phyloP scores from a whole-genome alignment of 208 protist genomes.

The Blechomonas ayalai region DNA sequence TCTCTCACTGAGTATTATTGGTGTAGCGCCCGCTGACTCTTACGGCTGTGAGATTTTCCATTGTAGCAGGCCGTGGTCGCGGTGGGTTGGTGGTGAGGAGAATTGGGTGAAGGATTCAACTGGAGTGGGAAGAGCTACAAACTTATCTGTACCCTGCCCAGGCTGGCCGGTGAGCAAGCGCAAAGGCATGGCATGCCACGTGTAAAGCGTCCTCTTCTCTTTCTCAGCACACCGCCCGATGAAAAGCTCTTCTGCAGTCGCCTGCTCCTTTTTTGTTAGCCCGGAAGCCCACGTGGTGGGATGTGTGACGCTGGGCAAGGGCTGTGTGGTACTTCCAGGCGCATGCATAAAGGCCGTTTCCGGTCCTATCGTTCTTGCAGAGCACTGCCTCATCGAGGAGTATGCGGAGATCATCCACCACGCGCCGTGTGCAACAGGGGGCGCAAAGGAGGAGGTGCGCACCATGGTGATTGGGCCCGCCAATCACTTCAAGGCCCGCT shows the following conservation, averaged over 20 bases:
- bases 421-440: neutral
- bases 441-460: neutral
- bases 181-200: no score
- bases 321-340: constrained; percentile 42
- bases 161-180: neutral
- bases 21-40: no score
- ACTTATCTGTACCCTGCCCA: neutral
- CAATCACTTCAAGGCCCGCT: constrained; percentile 45
- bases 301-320: constrained; percentile 27
- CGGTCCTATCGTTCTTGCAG: constrained; percentile 12
- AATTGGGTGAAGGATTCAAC: no score
- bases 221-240: no score
- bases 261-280: no score
- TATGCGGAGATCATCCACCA: constrained; percentile 15
- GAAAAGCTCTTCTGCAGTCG: no score
- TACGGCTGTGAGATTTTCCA: no score
- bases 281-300: constrained; percentile 21
- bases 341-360: constrained; percentile 23
- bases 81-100: no score
- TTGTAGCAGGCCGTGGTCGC: no score
- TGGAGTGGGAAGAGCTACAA: no score
- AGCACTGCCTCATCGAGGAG: constrained; percentile 40
- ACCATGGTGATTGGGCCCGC: constrained; percentile 8
- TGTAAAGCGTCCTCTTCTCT: no score
- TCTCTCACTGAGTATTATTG: no score